Percentiles rank a stretch among this genome's conserved stretches.
These are phyloP conservation scores for Verticillium isaacii DNA, from an alignment of 2,329 filamentous ascomycete species.

Conservation along the genomic window DNA sequence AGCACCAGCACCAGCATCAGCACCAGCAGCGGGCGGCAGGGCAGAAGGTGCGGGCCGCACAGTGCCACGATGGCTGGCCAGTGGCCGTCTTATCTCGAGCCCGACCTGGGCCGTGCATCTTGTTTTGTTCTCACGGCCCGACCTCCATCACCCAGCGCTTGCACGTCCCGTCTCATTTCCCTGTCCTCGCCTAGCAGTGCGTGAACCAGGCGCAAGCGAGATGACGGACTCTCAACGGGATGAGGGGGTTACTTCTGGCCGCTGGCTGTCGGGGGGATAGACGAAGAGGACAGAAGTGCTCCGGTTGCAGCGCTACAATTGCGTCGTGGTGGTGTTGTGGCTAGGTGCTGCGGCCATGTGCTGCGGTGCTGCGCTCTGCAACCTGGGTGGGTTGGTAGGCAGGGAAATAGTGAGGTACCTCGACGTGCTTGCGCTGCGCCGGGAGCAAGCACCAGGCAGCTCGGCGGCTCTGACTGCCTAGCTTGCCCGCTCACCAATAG, in stretches of 20 bases:
- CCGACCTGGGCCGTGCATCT: background rate
- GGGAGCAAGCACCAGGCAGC: background rate
- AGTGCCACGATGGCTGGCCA: background rate
- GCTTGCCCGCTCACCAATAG: background rate
- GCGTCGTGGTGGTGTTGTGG: background rate
- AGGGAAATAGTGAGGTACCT: too few species aligned
- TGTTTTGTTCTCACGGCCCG: background rate
- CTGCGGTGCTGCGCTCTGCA: background rate
- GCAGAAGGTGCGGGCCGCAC: background rate
- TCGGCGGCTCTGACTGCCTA: background rate
- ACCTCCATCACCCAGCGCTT: constrained; percentile 14
- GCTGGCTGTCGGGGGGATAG: background rate
- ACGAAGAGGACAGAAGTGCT: background rate
- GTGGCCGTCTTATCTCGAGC: background rate
- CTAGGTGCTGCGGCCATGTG: constrained; percentile 29
- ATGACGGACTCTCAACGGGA: constrained; percentile 39
- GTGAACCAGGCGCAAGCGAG: constrained; percentile 38
- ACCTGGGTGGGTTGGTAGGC: too few species aligned
- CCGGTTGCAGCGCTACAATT: too few species aligned
- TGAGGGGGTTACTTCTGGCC: background rate
- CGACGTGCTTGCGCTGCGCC: too few species aligned
- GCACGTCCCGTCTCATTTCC: constrained; percentile 17
- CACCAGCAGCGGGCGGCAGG: too few species aligned
- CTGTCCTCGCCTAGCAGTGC: constrained; percentile 5
- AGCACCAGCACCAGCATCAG: too few species aligned